phyloP scores from a whole-genome alignment of 2,329 filamentous ascomycete genomes.

The Talaromyces verruculosus region DNA sequence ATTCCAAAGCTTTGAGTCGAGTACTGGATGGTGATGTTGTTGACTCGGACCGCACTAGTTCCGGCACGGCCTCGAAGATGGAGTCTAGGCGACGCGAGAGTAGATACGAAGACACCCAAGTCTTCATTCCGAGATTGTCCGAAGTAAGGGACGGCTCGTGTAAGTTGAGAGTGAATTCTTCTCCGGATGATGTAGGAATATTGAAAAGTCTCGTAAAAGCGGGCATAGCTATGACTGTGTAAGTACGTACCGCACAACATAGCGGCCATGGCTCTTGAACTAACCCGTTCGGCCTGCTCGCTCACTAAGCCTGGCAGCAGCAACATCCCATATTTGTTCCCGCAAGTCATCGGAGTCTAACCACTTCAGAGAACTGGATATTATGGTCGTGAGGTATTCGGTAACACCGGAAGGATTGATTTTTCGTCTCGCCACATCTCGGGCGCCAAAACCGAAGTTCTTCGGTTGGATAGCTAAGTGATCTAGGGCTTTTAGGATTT shows the following conservation, averaged over 20 bases:
- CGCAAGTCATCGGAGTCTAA: constrained; percentile 45
- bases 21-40: constrained; percentile 25
- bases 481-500: constrained; percentile 65
- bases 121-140: constrained; percentile 88
- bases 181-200: constrained; percentile 50
- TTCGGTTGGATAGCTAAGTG: constrained; percentile 66
- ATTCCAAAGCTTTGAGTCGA: constrained; percentile 61
- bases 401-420: constrained; percentile 44
- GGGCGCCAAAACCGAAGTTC: constrained; percentile 35
- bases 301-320: constrained; percentile 77
- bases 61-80: constrained; percentile 40
- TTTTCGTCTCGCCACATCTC: constrained; percentile 32
- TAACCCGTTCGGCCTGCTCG: constrained; percentile 73
- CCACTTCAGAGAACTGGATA: constrained; percentile 48
- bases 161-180: constrained; percentile 65
- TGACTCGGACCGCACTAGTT: constrained; percentile 32
- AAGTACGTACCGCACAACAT: constrained; percentile 23
- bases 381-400: constrained; percentile 49
- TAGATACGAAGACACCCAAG: constrained; percentile 88
- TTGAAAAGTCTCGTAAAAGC: constrained; percentile 61
- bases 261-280: constrained; percentile 22
- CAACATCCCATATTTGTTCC: constrained; percentile 66
- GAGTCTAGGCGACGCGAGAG: constrained; percentile 68
- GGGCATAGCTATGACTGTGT: constrained; percentile 55
- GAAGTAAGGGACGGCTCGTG: constrained; percentile 84